Evolutionary conservation across 2,329 filamentous ascomycete species (phyloP), one percentile per base, ranked within the genome.

Genomic region (Curvularia verruculosa): DNA sequence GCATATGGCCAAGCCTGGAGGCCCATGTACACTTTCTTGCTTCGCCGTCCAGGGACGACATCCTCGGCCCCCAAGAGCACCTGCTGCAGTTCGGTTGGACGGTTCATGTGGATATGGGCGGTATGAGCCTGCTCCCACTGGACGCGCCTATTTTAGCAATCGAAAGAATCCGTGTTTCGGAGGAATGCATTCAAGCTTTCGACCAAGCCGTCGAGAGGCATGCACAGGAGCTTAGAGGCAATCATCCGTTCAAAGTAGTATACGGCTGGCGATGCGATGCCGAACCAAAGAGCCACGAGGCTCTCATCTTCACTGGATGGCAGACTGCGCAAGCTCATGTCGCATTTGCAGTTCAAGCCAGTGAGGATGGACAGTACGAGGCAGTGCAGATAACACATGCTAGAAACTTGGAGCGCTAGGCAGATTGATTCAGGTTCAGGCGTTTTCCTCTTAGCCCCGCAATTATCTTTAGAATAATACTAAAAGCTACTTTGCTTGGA

Each of bases 61-160:
- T 73, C 51, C 61, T 74, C 21, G 67, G 64, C 57, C 60, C 68
- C 45, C 68, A 74, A 61, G 69, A 73, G 37, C 52, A 63, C 12
- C 59, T 71, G 52, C 66, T 73, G 8, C 61, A 70, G 13, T 72
- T 74, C 49, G 54, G 63, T 59, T 74, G 70, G 71, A 64, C 64
- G 12, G 44, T 72, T 26, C 69, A 72, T 44, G 56, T 72, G 54
- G 60, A 66, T 36, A 49, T 72, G 10, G 60, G 67, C 44, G 54
- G 52, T 29, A 67, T 65, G 52, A 46, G 46, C 44, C 61, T 60
- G 37, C 59, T 69, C 21, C 65, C 67, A 19, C 49, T 70, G 29
- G 66, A 69, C 24, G 66, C 67, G 34, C 70, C 69, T 19, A 58
- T 71, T 37, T 56, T 72, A 52, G 59, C 59, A 37, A 61, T 74